These are phyloP conservation scores for Pythium guiyangense DNA, from an alignment of 352 stramenopile genomes.

Conservation along the genomic window DNA sequence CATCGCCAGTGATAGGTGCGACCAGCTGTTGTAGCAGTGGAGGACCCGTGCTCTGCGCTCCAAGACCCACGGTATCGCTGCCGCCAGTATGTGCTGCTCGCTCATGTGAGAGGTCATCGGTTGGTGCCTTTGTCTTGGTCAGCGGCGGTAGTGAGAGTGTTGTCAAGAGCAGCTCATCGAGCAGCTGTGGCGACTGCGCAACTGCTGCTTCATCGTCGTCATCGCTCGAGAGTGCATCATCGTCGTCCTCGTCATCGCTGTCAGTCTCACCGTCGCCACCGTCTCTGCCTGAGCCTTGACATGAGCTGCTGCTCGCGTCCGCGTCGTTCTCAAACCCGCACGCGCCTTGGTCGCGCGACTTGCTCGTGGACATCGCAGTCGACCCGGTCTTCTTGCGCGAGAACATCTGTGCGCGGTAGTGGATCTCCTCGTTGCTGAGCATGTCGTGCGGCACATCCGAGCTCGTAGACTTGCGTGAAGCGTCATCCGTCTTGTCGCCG, in stretches of 20 bases:
- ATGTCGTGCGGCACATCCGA: conserved; percentile 20
- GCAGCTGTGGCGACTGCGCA: conserved; percentile 52
- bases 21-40: too few relatives aligned
- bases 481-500: too few relatives aligned
- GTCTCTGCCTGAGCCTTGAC: neutral
- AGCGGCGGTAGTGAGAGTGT: conserved; percentile 68
- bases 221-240: conserved; percentile 36
- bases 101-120: neutral
- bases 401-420: conserved; percentile 58
- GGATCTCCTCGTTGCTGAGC: conserved; percentile 61
- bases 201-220: conserved; percentile 65
- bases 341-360: conserved; percentile 16
- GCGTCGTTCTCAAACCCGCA: conserved; percentile 2
- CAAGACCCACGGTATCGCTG: neutral
- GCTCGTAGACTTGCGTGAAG: too few relatives aligned
- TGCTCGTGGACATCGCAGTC: conserved; percentile 19
- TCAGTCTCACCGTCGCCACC: conserved; percentile 14
- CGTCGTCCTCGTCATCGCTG: conserved; percentile 25
- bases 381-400: conserved; percentile 52
- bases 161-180: conserved; percentile 69
- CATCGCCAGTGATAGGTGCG: neutral
- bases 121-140: conserved; percentile 17
- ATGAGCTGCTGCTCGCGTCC: neutral
- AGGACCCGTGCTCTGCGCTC: neutral
- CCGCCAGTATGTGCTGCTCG: neutral